These are phyloP conservation scores for Plenodomus tracheiphilus DNA, from an alignment of 2,329 filamentous ascomycete genomes.

Conservation along the genomic window DNA sequence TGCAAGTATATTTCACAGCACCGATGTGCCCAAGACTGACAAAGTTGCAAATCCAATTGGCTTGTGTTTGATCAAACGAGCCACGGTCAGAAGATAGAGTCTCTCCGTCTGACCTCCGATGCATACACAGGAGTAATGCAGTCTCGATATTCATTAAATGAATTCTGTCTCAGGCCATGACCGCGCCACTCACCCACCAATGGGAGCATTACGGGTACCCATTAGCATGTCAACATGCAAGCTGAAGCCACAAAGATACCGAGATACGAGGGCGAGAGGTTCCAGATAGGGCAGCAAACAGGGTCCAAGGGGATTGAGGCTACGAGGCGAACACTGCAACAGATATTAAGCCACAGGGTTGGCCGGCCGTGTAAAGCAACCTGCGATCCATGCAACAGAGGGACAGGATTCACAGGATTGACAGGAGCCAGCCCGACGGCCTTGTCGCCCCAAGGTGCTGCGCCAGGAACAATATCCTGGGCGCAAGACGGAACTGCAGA, in stretches of 20 bases:
- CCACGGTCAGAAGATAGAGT: neutral
- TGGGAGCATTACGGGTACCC: no score
- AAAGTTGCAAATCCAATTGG: neutral
- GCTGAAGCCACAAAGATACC: neutral
- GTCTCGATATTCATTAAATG: neutral
- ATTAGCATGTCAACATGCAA: neutral
- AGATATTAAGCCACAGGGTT: neutral
- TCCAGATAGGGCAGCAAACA: neutral
- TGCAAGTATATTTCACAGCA: neutral
- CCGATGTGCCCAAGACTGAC: neutral
- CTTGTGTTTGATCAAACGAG: neutral
- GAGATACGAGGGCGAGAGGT: neutral
- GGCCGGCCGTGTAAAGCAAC: neutral
- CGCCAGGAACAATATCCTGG: neutral
- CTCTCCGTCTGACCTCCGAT: neutral
- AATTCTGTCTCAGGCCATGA: neutral
- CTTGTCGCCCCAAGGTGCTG: neutral
- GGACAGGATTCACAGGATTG: no score
- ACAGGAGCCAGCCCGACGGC: neutral
- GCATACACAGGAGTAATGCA: neutral
- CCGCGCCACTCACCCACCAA: no score
- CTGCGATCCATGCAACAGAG: neutral
- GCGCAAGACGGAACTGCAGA: neutral
- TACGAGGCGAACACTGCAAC: neutral
- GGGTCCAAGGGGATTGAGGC: neutral